Percentiles rank a stretch among this genome's conserved stretches.
These are phyloP conservation scores for Elsinoe ampelina DNA, from an alignment of 2,329 filamentous ascomycete genomes.

Conservation along the genomic window DNA sequence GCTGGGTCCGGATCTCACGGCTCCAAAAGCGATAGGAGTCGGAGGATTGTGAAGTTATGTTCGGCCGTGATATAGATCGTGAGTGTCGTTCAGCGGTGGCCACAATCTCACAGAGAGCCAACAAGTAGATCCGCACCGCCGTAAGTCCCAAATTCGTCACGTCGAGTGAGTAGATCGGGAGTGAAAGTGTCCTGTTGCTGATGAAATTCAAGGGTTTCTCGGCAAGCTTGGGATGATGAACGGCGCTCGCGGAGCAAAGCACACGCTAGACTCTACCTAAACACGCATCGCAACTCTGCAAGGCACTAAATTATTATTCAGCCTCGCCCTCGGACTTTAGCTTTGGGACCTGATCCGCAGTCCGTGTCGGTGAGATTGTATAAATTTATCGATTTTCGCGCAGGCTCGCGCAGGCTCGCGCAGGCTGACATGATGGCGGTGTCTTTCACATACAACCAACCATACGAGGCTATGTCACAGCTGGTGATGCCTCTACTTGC, in stretches of 20 bases:
- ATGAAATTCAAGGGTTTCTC: constrained; percentile 10
- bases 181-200: background rate
- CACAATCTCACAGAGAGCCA: background rate
- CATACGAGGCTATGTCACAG: background rate
- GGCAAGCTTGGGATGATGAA: constrained; percentile 11
- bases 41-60: background rate
- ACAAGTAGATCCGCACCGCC: background rate
- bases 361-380: background rate
- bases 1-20: constrained; percentile 9
- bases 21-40: constrained; percentile 6
- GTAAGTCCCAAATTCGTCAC: background rate
- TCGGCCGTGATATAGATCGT: constrained; percentile 6
- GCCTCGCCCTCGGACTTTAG: constrained; percentile 10
- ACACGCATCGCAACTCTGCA: background rate
- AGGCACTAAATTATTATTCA: constrained; percentile 11
- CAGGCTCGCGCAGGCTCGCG: background rate
- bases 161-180: background rate
- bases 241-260: background rate
- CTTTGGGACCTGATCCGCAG: background rate
- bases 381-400: background rate
- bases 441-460: background rate
- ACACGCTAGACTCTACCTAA: background rate
- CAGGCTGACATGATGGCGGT: background rate
- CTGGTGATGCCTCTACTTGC: too few relatives aligned
- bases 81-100: background rate